These are phyloP conservation scores for Saccharata proteae DNA, from an alignment of 2,329 filamentous ascomycete genomes.

Conservation along the genomic window DNA sequence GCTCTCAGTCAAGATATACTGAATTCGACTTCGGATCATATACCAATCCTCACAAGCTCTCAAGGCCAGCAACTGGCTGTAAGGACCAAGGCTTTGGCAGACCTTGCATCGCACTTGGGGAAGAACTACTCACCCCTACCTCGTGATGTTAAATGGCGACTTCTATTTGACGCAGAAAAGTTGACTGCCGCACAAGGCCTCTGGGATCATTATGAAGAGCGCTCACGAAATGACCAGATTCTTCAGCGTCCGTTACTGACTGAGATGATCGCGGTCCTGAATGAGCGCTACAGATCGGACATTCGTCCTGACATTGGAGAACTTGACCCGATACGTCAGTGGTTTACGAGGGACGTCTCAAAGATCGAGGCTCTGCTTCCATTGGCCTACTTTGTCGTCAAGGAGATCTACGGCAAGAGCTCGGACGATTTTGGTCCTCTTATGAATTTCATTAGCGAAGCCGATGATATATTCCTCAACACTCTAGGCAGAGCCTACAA, in stretches of 20 bases:
- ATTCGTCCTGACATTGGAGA: constrained; percentile 54
- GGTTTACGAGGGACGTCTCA: constrained; percentile 58
- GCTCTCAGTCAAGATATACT: constrained; percentile 72
- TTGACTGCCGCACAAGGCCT: constrained; percentile 66
- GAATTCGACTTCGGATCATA: constrained; percentile 52
- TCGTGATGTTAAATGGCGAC: constrained; percentile 58
- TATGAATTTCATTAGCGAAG: constrained; percentile 45
- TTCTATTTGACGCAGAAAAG: constrained; percentile 87
- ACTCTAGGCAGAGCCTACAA: constrained; percentile 51
- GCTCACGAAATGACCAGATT: constrained; percentile 55
- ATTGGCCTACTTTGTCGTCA: constrained; percentile 67
- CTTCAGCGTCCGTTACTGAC: constrained; percentile 59
- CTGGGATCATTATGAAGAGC: constrained; percentile 69
- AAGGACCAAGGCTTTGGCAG: constrained; percentile 60
- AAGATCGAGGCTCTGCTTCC: constrained; percentile 63
- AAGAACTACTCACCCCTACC: constrained; percentile 53
- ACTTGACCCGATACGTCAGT: constrained; percentile 69
- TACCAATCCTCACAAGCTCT: constrained; percentile 40
- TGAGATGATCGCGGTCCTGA: constrained; percentile 63
- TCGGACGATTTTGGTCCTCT: constrained; percentile 41
- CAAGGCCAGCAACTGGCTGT: constrained; percentile 70
- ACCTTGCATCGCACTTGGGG: constrained; percentile 60
- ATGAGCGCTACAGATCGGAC: constrained; percentile 62
- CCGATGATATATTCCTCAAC: constrained; percentile 59
- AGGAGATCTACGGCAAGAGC: constrained; percentile 54